Conservation (phyloP, 2,329 filamentous ascomycete species). For the Colletotrichum shisoi region DNA sequence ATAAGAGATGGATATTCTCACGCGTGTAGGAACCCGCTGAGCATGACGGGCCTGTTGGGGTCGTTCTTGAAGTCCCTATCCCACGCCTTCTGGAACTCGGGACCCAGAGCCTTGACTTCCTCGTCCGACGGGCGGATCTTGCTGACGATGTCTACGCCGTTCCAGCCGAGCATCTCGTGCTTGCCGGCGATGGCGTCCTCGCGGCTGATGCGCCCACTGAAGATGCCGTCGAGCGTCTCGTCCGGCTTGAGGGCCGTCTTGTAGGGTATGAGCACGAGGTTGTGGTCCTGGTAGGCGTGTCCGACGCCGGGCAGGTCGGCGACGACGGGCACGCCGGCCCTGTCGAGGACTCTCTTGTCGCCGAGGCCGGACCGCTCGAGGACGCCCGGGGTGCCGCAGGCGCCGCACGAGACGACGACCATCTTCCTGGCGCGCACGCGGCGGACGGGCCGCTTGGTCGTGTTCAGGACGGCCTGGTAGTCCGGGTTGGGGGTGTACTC, state of each 20-base stretch:
- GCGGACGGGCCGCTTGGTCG: constrained; percentile 30
- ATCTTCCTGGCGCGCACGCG: constrained; percentile 54
- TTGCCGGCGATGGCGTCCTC: constrained; percentile 41
- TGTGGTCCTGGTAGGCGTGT: constrained; percentile 58
- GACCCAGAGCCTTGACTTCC: constrained; percentile 60
- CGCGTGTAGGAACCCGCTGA: constrained; percentile 41
- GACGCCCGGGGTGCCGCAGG: constrained; percentile 56
- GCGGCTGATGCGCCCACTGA: constrained; percentile 40
- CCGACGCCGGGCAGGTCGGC: constrained; percentile 42
- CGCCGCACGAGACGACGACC: constrained; percentile 54
- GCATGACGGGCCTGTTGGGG: constrained; percentile 43
- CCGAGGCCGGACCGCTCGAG: constrained; percentile 63
- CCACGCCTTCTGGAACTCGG: constrained; percentile 60
- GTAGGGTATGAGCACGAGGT: constrained; percentile 61
- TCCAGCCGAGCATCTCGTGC: constrained; percentile 59
- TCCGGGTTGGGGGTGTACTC: constrained; percentile 60
- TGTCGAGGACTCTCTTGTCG: constrained; percentile 45
- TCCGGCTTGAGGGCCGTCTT: constrained; percentile 53
- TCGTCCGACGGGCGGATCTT: constrained; percentile 63
- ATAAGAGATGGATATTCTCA: constrained; percentile 10
- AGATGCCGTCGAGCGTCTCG: constrained; percentile 54
- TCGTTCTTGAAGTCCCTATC: constrained; percentile 56
- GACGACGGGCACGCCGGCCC: constrained; percentile 40
- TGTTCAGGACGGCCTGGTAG: constrained; percentile 41
- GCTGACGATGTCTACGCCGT: constrained; percentile 59